Base-by-base conservation (phyloP, 2,329 filamentous ascomycete species). In the Amauroascus verrucosus region DNA sequence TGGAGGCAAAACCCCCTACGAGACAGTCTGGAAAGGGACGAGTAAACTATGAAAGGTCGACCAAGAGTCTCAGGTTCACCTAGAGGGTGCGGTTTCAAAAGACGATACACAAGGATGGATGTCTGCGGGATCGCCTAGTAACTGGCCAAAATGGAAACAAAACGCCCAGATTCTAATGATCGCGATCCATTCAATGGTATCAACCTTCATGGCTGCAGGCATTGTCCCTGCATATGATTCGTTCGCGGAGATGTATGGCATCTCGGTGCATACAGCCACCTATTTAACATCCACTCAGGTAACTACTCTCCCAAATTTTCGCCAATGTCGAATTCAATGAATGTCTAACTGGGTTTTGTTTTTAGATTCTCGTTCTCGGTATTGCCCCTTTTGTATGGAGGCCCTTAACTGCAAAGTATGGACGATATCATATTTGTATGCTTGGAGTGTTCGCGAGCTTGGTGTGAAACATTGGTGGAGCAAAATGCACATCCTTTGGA, bases 311-410 rank as follows among this genome's bases (percentile, higher is more conserved):
- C 35, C 13, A 14, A 20, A 3, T 9, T 35, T 16, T 24, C 18
- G 1, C 28, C 6, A 7, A 8, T n/a, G n/a, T 14, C 13, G 9
- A 9, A 30, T 6, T 37, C 18, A 24, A 80, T 80, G 48, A 74
- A 73, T 3, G 13, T n/a, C 40, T 43, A 14, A 43, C 20, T 3
- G 6, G 22, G n/a, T 22, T 20, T 40, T 38, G 5, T 7, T 9
- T 7, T 43, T 13, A 43, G 40, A 43, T 43, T n/a, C 20, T 43
- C 6, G 72, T 81, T 9, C 66, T 80, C 0, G 77, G 78, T 8
- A 72, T 67, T 14, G 75, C 72, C 0, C 78, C 79, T 5, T 0
- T 64, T 82, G 1, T 82, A 59, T 82, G 79, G 79, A 72, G 74
- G 37, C 78, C 78, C 0, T 62, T 82, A 1, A 75, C 77, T 0